phyloP scores from a whole-genome alignment of 2,329 filamentous ascomycete species.

The Arthrobotrys pseudoclavata region DNA sequence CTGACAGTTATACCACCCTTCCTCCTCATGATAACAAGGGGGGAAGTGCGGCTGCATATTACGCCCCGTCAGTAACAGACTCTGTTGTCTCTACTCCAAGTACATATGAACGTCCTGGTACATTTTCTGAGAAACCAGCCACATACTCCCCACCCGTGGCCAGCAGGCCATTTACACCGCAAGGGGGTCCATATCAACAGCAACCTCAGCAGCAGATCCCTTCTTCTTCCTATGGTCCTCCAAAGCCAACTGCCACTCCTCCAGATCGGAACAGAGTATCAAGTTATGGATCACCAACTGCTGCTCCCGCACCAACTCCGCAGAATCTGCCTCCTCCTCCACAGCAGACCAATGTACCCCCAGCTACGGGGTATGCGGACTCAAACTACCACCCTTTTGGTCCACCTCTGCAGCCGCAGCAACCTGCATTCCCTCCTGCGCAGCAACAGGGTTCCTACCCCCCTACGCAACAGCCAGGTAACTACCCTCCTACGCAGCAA shows the following conservation, averaged over 20 bases:
- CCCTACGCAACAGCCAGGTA: background rate
- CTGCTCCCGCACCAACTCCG: background rate
- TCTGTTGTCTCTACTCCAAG: constrained; percentile 49
- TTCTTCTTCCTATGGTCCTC: constrained; percentile 35
- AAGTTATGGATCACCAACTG: constrained; percentile 3
- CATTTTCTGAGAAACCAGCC: constrained; percentile 39
- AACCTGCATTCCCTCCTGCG: background rate
- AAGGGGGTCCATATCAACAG: constrained; percentile 45
- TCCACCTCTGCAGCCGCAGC: constrained; percentile 37
- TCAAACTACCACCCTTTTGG: constrained; percentile 39
- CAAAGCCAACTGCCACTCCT: constrained; percentile 12
- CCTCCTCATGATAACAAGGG: constrained; percentile 12
- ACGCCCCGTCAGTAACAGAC: constrained; percentile 44
- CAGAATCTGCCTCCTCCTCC: background rate
- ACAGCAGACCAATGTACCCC: constrained; percentile 12
- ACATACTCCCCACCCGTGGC: constrained; percentile 46
- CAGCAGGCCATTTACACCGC: constrained; percentile 42
- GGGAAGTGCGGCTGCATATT: constrained; percentile 26
- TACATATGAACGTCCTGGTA: constrained; percentile 39
- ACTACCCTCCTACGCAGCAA: background rate
- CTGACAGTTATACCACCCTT: constrained; percentile 14
- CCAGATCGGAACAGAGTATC: constrained; percentile 16
- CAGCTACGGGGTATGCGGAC: constrained; percentile 41
- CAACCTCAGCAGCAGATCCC: constrained; percentile 38
- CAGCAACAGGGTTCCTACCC: background rate